These are phyloP conservation scores for Tubosaeta sp. DNA, from an alignment of 768 basidiomycete genomes.

Conservation along the genomic window DNA sequence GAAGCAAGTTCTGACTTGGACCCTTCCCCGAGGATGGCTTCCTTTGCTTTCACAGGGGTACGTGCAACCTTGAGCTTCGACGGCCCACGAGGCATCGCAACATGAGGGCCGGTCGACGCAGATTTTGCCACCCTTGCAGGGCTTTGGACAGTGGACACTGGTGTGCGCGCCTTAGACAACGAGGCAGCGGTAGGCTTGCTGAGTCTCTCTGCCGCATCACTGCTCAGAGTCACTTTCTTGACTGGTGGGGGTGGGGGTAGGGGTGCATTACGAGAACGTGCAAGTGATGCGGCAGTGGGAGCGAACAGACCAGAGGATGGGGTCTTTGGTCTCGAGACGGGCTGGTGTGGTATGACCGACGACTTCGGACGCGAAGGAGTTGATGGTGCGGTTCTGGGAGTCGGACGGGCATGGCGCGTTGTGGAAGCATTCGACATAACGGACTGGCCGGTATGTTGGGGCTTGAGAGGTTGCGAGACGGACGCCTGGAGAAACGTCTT, in stretches of 20 bases:
- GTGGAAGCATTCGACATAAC: conserved; percentile 31
- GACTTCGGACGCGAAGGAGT: conserved; percentile 37
- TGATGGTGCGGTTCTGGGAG: conserved; percentile 28
- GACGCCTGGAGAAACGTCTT: conserved; percentile 33
- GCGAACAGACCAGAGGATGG: conserved; percentile 69
- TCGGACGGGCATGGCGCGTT: conserved; percentile 20
- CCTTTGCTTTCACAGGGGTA: conserved; percentile 25
- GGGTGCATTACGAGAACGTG: conserved; percentile 55
- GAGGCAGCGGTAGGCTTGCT: conserved; percentile 84
- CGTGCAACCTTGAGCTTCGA: conserved; percentile 27
- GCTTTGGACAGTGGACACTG: conserved; percentile 12
- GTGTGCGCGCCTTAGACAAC: conserved; percentile 53
- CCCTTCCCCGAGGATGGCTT: conserved; percentile 16
- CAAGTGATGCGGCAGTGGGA: conserved; percentile 80
- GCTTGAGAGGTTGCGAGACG: conserved; percentile 33
- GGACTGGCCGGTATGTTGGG: conserved; percentile 42
- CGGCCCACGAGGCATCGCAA: conserved; percentile 24
- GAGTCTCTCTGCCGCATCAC: conserved; percentile 57
- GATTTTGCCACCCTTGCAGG: conserved; percentile 28
- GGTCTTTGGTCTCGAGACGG: conserved; percentile 47
- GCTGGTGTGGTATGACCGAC: conserved; percentile 19
- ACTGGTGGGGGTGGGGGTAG: conserved; percentile 43
- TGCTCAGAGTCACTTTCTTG: conserved; percentile 53
- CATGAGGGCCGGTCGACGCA: conserved; percentile 26
- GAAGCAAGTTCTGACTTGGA: conserved; percentile 15